Base-by-base conservation (phyloP, 2,329 filamentous ascomycete genomes). In the Endoconidiophora polonica region DNA sequence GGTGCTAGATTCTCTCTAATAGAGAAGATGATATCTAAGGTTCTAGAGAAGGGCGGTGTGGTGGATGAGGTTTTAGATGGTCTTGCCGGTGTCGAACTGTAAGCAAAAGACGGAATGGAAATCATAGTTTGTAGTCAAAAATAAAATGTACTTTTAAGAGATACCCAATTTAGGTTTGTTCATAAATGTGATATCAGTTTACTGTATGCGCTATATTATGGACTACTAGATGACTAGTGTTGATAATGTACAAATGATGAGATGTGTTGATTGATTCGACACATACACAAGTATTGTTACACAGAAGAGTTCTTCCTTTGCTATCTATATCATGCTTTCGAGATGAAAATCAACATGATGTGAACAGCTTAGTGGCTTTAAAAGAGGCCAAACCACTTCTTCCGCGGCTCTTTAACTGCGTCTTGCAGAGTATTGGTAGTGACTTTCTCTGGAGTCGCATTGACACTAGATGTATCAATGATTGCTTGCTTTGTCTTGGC, bases 51-150 rank as follows among this genome's bases (percentile, higher is more conserved):
- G 58, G 43, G 49, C 18, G 86, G 87, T 33, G 81, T 95, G 24
- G 86, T 83, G 3, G 80, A 88, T 56, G 90, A 95, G 63, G 83
- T 95, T 4, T 69, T 96, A 60, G 78, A 82, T 55, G 88, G 83
- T 1, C 65, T 96, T 57, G 81, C 88, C 54, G 77, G 73, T 16
- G 84, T 91, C 42, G 82, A 87, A 54, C 65, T 84, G 64, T 68
- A 70, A 56, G 82, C 67, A 44, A 45, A 10, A 36, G 20, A 10
- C 22, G 14, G 14, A 7, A 24, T 7, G 33, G 26, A 33, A 38
- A 6, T 38, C 42, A 20, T 36, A 10, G 16, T 29, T 4, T 10
- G 18, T 4, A 42, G 45, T 4, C 14, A 46, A 40, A 41, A 42
- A 41, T 24, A 33, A 37, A 44, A 46, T 33, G 12, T 4, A 36